Conservation (phyloP, 768 basidiomycete species). For the Leccinum fibrillosum region DNA sequence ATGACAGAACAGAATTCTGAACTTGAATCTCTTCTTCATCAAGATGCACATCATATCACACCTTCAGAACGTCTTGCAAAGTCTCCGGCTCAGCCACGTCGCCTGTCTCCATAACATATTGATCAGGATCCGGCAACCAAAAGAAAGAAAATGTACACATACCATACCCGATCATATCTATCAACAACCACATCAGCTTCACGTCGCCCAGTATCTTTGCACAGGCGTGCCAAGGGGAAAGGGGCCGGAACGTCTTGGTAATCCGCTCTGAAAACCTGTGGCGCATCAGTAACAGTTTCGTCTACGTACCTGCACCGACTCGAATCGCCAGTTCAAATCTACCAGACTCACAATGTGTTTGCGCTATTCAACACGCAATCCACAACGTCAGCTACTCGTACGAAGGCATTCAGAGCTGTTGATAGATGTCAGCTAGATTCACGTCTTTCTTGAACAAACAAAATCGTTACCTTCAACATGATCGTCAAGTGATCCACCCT, state of each 20-base stretch:
- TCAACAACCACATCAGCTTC: constrained; percentile 68
- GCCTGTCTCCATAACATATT: too few relatives aligned
- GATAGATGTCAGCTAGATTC: too few relatives aligned
- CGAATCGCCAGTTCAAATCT: constrained; percentile 84
- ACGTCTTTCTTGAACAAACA: too few relatives aligned
- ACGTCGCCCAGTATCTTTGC: constrained; percentile 76
- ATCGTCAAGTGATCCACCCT: constrained; percentile 85
- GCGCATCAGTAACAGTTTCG: not conserved
- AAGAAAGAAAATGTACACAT: constrained; percentile 10
- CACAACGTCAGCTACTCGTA: constrained; percentile 66
- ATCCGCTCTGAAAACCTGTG: constrained; percentile 90
- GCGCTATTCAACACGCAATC: constrained; percentile 88
- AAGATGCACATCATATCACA: too few relatives aligned
- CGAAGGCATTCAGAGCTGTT: too few relatives aligned
- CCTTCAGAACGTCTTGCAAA: too few relatives aligned
- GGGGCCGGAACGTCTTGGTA: constrained; percentile 78
- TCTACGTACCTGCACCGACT: constrained; percentile 38
- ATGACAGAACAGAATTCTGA: too few relatives aligned
- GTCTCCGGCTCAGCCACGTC: too few relatives aligned
- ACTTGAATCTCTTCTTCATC: too few relatives aligned
- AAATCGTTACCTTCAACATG: too few relatives aligned
- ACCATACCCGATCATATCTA: constrained; percentile 72
- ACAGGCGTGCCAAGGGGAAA: constrained; percentile 79
- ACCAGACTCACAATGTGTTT: constrained; percentile 50
- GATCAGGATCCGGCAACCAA: too few relatives aligned